Percentiles rank a stretch among this genome's conserved stretches.
Evolutionary conservation across 257 asterid genomes (phyloP).

Genomic region (Plantago major): DNA sequence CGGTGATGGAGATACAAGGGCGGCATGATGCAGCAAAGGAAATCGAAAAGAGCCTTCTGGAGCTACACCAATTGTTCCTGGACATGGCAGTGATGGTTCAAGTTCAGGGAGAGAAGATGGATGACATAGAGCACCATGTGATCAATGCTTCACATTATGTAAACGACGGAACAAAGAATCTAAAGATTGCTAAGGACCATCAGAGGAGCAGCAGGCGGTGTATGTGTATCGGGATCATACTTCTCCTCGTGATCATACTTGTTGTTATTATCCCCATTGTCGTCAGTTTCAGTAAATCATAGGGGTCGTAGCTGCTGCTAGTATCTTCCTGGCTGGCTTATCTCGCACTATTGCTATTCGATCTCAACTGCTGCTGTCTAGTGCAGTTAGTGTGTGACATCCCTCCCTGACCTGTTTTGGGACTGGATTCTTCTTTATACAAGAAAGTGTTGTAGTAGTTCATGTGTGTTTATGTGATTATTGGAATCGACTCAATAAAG

Average conservation of each 20-base stretch:
- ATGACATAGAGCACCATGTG: slow-evolving; percentile 84
- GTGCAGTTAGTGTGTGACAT: too few species aligned
- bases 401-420: too few species aligned
- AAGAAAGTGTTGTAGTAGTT: too few species aligned
- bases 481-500: too few species aligned
- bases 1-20: slow-evolving; percentile 86
- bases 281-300: slow-evolving; percentile 58
- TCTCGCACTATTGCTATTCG: too few species aligned
- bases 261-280: slow-evolving; percentile 62
- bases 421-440: too few species aligned
- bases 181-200: slow-evolving; percentile 62
- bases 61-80: slow-evolving; percentile 84
- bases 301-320: too few species aligned
- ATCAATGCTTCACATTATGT: slow-evolving; percentile 67
- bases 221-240: slow-evolving; percentile 56
- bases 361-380: background rate
- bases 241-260: slow-evolving; percentile 58
- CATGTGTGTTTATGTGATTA: too few species aligned
- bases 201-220: slow-evolving; percentile 84
- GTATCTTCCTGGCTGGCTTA: too few species aligned
- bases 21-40: slow-evolving; percentile 74
- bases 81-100: slow-evolving; percentile 99
- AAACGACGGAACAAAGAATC: slow-evolving; percentile 60
- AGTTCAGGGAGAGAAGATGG: slow-evolving; percentile 89
- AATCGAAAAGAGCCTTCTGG: slow-evolving; percentile 81